A percentile compares a stretch with the other conserved stretches of the same genome.
These are phyloP conservation scores for Skeletonema marinoi DNA, from an alignment of 108 stramenopile species.

Conservation along the genomic window DNA sequence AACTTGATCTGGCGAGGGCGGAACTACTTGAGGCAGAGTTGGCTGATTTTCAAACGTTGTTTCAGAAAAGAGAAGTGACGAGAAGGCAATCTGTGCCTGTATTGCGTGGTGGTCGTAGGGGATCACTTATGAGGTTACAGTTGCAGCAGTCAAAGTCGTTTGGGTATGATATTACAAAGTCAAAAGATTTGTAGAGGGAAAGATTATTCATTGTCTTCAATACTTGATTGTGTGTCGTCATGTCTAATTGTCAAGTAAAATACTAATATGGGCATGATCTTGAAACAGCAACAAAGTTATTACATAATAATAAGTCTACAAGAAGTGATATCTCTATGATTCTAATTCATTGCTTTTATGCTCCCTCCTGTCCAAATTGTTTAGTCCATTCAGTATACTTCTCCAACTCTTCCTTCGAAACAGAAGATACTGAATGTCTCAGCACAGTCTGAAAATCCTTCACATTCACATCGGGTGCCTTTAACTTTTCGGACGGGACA, in stretches of 20 bases:
- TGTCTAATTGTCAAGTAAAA: too few species aligned
- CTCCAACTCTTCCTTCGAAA: conserved; percentile 91
- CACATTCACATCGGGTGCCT: conserved; percentile 70
- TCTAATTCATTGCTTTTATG: conserved; percentile 38
- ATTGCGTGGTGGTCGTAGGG: neutral
- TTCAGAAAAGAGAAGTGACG: neutral
- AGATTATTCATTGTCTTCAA: too few species aligned
- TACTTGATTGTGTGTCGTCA: too few species aligned
- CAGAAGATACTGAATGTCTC: conserved; percentile 79
- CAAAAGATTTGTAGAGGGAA: neutral
- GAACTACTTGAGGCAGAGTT: neutral
- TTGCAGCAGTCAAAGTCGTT: conserved; percentile 4
- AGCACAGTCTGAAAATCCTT: conserved; percentile 83
- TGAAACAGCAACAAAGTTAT: neutral
- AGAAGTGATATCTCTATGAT: conserved; percentile 5
- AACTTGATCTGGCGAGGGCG: neutral
- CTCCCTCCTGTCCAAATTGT: conserved; percentile 98
- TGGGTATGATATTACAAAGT: neutral
- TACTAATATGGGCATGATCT: too few species aligned
- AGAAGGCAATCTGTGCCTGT: neutral
- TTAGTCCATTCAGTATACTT: conserved; percentile 95
- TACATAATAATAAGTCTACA: neutral
- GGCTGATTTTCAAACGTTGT: neutral
- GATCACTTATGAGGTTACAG: neutral
- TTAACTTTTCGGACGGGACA: conserved; percentile 82